Conservation (phyloP, 164 flowering plant genomes). For the Euptelea pleiosperma region DNA sequence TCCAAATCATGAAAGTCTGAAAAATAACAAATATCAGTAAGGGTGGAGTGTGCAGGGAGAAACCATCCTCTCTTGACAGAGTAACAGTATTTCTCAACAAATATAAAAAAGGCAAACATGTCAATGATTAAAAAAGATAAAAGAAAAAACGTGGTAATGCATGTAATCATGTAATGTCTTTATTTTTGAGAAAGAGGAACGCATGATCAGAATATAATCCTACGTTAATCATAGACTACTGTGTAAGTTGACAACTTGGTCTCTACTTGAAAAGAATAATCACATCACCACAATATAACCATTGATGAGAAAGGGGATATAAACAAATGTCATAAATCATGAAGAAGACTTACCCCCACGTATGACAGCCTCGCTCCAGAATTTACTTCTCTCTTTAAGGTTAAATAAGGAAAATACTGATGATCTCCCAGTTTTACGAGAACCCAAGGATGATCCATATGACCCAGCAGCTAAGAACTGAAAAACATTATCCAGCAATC, state of each 20-base stretch:
- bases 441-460: constrained; percentile 39
- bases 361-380: constrained; percentile 87
- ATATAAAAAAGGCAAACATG: no score
- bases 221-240: no score
- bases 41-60: not conserved
- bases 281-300: not conserved
- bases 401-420: constrained; percentile 94
- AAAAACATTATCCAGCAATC: constrained; percentile 13
- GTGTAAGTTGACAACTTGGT: not conserved
- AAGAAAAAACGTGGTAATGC: no score
- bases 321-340: not conserved
- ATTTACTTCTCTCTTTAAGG: constrained; percentile 80
- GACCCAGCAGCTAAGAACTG: constrained; percentile 39
- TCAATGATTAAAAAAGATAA: not conserved
- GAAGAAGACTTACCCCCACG: constrained; percentile 46
- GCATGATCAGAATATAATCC: no score
- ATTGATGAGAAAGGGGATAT: not conserved
- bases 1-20: constrained; percentile 83
- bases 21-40: constrained; percentile 3
- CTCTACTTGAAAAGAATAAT: not conserved
- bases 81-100: no score
- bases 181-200: no score
- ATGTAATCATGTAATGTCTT: no score
- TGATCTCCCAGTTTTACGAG: constrained; percentile 46
- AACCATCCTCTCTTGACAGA: no score